These are phyloP conservation scores for Cytospora piceae DNA, from an alignment of 2,329 filamentous ascomycete genomes.

Conservation along the genomic window DNA sequence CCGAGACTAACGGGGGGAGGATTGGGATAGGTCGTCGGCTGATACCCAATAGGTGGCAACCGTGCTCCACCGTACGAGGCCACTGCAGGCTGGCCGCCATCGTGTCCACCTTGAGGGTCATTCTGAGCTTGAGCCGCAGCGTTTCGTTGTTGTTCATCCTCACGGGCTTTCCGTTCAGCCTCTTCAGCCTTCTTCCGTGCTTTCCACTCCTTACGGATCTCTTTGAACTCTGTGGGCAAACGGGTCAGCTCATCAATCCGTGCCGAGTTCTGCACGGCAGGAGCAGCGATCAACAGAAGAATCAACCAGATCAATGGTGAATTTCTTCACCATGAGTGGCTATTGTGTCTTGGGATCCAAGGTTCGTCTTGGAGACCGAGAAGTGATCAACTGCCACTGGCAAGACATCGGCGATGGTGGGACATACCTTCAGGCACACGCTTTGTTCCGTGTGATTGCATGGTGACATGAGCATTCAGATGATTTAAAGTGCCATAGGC, in stretches of 20 bases:
- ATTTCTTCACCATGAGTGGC: background rate
- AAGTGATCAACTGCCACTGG: background rate
- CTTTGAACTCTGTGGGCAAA: slow-evolving; percentile 82
- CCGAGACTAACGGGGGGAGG: slow-evolving; percentile 58
- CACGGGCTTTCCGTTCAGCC: slow-evolving; percentile 82
- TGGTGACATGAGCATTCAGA: slow-evolving; percentile 95
- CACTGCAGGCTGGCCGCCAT: slow-evolving; percentile 55
- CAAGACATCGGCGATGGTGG: background rate
- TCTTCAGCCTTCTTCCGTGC: slow-evolving; percentile 99
- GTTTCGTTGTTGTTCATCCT: slow-evolving; percentile 72
- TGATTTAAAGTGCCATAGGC: slow-evolving; percentile 98
- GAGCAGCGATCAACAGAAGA: background rate
- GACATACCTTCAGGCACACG: slow-evolving; percentile 92
- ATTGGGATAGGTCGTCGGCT: slow-evolving; percentile 68
- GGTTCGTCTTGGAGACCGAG: slow-evolving; percentile 34
- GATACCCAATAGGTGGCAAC: slow-evolving; percentile 76
- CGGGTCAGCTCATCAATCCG: slow-evolving; percentile 33
- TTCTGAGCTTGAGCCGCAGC: slow-evolving; percentile 59
- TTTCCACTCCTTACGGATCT: slow-evolving; percentile 99
- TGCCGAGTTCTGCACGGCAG: slow-evolving; percentile 13
- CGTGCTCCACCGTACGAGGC: slow-evolving; percentile 65
- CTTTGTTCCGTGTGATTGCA: slow-evolving; percentile 96
- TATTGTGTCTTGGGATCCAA: background rate
- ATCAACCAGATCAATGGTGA: background rate
- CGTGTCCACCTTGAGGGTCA: slow-evolving; percentile 51